Evolutionary conservation across 225 moss, liverwort and hornwort species (phyloP).

Genomic region (Thuidium tamariscinum): DNA sequence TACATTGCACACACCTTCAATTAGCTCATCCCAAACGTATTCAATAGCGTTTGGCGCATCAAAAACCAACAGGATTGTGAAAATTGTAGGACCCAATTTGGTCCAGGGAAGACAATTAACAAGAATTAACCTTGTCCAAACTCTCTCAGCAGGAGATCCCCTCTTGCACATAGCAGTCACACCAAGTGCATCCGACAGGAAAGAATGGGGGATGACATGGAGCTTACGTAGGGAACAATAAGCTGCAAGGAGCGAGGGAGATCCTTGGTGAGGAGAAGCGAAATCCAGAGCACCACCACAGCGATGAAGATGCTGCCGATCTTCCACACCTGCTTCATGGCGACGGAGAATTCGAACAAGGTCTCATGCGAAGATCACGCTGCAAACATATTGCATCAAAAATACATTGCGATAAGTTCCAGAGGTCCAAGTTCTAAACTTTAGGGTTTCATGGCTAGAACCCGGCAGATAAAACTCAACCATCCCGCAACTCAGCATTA

Average conservation of each 20-base stretch:
- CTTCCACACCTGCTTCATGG: slow-evolving; percentile 93
- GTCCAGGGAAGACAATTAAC: not conserved
- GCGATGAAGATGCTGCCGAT: slow-evolving; percentile 32
- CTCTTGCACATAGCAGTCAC: not conserved
- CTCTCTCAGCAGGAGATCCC: not conserved
- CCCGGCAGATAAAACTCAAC: not conserved
- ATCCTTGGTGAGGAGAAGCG: slow-evolving; percentile 44
- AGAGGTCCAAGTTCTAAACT: not conserved
- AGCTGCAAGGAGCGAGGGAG: slow-evolving; percentile 38
- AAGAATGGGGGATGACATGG: not conserved
- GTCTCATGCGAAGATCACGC: not conserved
- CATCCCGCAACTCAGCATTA: not conserved
- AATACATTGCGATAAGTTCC: not conserved
- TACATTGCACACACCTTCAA: not conserved
- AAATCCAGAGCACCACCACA: slow-evolving; percentile 45
- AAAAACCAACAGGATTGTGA: not conserved
- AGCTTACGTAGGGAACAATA: slow-evolving; percentile 63
- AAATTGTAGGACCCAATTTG: not conserved
- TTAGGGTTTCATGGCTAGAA: not conserved
- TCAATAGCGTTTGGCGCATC: not conserved
- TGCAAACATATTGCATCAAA: not conserved
- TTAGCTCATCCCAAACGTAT: not conserved
- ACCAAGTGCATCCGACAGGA: not conserved
- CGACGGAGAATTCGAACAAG: not conserved
- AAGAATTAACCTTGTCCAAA: not conserved